phyloP scores from a whole-genome alignment of 768 basidiomycete species.

The Mycena capillaripes region DNA sequence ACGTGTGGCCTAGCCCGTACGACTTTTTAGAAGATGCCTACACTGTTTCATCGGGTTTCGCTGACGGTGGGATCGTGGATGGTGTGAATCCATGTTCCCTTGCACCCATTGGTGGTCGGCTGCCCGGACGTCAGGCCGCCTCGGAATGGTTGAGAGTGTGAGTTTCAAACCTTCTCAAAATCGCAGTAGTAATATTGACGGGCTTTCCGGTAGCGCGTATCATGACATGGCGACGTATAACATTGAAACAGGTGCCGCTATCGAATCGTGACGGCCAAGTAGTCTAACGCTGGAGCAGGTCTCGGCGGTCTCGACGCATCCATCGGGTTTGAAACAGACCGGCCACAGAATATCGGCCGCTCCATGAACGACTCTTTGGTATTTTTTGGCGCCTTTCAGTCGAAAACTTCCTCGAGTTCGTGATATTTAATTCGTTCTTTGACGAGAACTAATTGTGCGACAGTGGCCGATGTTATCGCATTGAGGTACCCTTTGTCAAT shows the following conservation, averaged over 20 bases:
- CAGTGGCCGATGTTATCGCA: slow-evolving; percentile 24
- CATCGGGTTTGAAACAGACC: slow-evolving; percentile 41
- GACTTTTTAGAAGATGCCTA: slow-evolving; percentile 29
- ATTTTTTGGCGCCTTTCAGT: slow-evolving; percentile 27
- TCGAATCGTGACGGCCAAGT: no score
- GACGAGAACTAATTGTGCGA: background rate
- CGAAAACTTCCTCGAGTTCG: slow-evolving; percentile 18
- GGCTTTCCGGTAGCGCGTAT: slow-evolving; percentile 32
- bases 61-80: slow-evolving; percentile 22
- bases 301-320: slow-evolving; percentile 47
- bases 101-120: slow-evolving; percentile 8
- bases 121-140: slow-evolving; percentile 17
- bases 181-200: background rate
- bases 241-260: slow-evolving; percentile 10
- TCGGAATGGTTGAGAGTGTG: slow-evolving; percentile 29
- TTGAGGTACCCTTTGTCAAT: slow-evolving; percentile 2
- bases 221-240: slow-evolving; percentile 45
- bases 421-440: background rate
- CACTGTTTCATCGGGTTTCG: slow-evolving; percentile 24
- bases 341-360: slow-evolving; percentile 23
- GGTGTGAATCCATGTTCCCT: slow-evolving; percentile 16
- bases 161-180: background rate
- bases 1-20: slow-evolving; percentile 32
- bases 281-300: slow-evolving; percentile 39
- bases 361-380: slow-evolving; percentile 11